Evolutionary conservation across 192 early-diverging fungal genomes (phyloP).

Genomic region (Endogone sp.): DNA sequence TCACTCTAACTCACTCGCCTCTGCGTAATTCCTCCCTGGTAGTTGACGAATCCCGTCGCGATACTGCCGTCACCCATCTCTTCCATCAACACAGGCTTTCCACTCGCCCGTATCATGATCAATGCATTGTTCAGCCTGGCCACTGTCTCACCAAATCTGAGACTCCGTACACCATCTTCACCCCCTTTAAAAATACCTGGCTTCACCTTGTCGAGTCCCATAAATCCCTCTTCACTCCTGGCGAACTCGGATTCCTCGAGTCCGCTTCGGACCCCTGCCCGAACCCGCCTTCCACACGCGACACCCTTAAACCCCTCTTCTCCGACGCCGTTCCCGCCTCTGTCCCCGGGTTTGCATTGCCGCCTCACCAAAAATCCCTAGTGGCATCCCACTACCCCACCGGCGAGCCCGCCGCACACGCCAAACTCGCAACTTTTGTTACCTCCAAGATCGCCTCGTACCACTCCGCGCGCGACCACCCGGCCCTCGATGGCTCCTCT

Average conservation of each 20-base stretch:
- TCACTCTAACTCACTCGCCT: too few relatives aligned
- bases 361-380: conserved; percentile 10
- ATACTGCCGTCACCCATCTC: not conserved
- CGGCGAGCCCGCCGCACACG: conserved; percentile 47
- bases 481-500: conserved; percentile 24
- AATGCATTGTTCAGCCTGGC: conserved; percentile 52
- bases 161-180: conserved; percentile 39
- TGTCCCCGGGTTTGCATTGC: conserved; percentile 1
- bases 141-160: conserved; percentile 42
- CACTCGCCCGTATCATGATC: conserved; percentile 42
- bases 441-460: conserved; percentile 28
- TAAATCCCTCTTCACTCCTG: conserved; percentile 11
- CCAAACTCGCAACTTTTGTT: conserved; percentile 35
- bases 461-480: conserved; percentile 38
- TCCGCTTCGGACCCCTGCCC: conserved; percentile 1
- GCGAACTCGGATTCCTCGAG: not conserved
- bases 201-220: conserved; percentile 26
- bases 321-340: not conserved
- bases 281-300: conserved; percentile 2
- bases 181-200: conserved; percentile 44
- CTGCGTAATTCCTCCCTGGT: too few relatives aligned
- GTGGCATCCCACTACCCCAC: conserved; percentile 36
- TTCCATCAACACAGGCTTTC: conserved; percentile 9
- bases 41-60: not conserved
- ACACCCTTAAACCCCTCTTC: not conserved